A percentile compares a stretch with the other conserved stretches of the same genome.
Conservation (phyloP, 352 stramenopile genomes). For the Phytophthora boehmeriae region DNA sequence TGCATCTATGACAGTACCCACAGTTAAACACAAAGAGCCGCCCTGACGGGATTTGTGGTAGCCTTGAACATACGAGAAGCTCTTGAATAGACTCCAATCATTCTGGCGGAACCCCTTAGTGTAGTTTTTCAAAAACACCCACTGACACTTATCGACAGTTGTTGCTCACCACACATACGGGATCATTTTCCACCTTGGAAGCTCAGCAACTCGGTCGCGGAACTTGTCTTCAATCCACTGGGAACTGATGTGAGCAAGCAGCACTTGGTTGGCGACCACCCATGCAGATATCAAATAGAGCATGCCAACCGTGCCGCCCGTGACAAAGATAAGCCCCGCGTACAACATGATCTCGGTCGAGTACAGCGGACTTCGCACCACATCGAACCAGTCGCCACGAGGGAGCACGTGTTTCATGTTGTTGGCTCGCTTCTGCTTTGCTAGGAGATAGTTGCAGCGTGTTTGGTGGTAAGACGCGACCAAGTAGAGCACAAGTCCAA, state of each 20-base stretch:
- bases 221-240: slow-evolving; percentile 72
- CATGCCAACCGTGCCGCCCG: slow-evolving; percentile 41
- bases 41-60: neutral
- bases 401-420: slow-evolving; percentile 59
- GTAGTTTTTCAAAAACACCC: no score
- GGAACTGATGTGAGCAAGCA: slow-evolving; percentile 56
- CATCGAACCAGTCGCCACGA: slow-evolving; percentile 66
- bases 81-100: slow-evolving; percentile 15
- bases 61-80: neutral
- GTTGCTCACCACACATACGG: slow-evolving; percentile 37
- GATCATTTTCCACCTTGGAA: slow-evolving; percentile 51
- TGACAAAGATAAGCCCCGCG: slow-evolving; percentile 48
- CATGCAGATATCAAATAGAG: slow-evolving; percentile 55
- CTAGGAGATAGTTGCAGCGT: slow-evolving; percentile 60
- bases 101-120: neutral
- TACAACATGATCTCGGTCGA: slow-evolving; percentile 73
- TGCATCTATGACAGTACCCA: slow-evolving; percentile 4
- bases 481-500: slow-evolving; percentile 43
- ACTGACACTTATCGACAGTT: neutral
- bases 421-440: slow-evolving; percentile 57
- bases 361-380: slow-evolving; percentile 70
- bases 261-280: slow-evolving; percentile 69
- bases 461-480: slow-evolving; percentile 69
- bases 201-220: slow-evolving; percentile 31
- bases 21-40: no score